Percentiles rank a stretch among this genome's conserved stretches.
phyloP scores from a whole-genome alignment of 441 rosid genomes.

The Kokia cookei region DNA sequence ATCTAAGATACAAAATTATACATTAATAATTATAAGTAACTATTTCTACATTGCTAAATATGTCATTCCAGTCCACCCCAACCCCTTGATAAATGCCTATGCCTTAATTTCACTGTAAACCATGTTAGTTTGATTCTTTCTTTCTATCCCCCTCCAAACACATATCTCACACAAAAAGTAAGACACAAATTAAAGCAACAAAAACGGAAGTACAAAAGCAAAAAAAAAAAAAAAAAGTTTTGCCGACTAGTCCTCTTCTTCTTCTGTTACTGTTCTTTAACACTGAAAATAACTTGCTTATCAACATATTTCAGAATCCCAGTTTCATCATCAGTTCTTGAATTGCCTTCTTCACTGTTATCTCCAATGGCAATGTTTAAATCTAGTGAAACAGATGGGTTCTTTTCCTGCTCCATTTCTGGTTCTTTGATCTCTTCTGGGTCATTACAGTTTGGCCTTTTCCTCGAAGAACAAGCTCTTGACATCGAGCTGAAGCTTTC shows the following conservation, averaged over 20 bases:
- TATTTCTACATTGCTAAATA: neutral
- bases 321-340: slow-evolving; percentile 16
- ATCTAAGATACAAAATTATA: neutral
- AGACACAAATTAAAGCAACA: neutral
- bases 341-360: slow-evolving; percentile 20
- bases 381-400: slow-evolving; percentile 30
- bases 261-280: slow-evolving; percentile 14
- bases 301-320: slow-evolving; percentile 37
- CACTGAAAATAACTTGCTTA: slow-evolving; percentile 35
- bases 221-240: neutral
- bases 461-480: slow-evolving; percentile 26
- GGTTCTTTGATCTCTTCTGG: slow-evolving; percentile 6
- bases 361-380: slow-evolving; percentile 50
- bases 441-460: slow-evolving; percentile 8
- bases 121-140: slow-evolving; percentile 24
- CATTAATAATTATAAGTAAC: neutral
- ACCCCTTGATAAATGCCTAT: neutral
- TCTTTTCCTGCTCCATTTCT: slow-evolving; percentile 2
- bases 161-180: neutral
- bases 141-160: slow-evolving; percentile 17
- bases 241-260: neutral
- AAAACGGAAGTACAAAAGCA: neutral
- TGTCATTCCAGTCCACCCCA: neutral
- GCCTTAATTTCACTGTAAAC: neutral
- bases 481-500: slow-evolving; percentile 27